Base-by-base conservation (phyloP, 768 basidiomycete species). In the Hemileccinum impolitum region DNA sequence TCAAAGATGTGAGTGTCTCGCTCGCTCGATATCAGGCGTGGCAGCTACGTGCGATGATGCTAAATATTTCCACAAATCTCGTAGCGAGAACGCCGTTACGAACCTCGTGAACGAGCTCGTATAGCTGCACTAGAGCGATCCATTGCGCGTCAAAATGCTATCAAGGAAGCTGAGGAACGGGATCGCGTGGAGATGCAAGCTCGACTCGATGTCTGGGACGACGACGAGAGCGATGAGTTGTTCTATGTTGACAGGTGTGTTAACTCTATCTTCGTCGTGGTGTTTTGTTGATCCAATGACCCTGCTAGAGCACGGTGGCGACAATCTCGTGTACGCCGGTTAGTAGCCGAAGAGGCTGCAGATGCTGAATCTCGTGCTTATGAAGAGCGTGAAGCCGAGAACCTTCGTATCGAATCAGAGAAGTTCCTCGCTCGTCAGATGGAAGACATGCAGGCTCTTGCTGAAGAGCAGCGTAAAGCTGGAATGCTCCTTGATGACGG, bases 401-500 rank as follows among this genome's bases (percentile, higher is more conserved):
- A 90, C 57, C 75, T 96, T 19, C 82, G 91, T 31, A 79, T 83
- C 42, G 93, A 97, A 68, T 93, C 92, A 1, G 95, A 97, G 67
- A 87, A 84, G 54, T 96, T 98, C 78, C 76, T 97, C 51, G 90
- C 90, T 31, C 79, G 84, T 47, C 94, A 96, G 62, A 93, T 95
- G 90, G 90, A 90, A 54, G 94, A 97, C 66, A 88, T 95, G 84
- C 91, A 93, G 56, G 86, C 90, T 2, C 73, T 95, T 25, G 90
- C 89, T 12, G 89, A 90, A 43, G 88, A 94, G 61, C 92, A 96
- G 60, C 84, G 90, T 54, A 89, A 90, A 61, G 90, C 90, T 7
- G 94, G 94, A 26, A 77, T 95, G 70, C 70, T 96, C 14, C 76
- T 94, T 28, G 94, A 95, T 54, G 94, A 96, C 55, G 91, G 90